Evolutionary conservation across 495 filamentous ascomycete species (phyloP), one percentile per base, ranked within the genome.

Genomic region (Daldinia childiae): DNA sequence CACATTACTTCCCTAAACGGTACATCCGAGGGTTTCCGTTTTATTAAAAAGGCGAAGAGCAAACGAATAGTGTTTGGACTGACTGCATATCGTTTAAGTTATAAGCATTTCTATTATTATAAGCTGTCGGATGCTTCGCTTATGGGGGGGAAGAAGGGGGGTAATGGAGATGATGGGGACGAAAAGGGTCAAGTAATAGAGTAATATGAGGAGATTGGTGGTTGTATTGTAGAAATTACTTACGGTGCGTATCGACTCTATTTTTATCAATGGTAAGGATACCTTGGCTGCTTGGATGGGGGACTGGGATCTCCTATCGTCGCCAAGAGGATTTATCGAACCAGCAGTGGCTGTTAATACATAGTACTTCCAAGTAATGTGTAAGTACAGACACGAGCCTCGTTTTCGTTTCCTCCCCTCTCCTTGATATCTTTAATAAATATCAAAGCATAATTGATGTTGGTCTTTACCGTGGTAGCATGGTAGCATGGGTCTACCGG

Each of bases 181-280:
- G 9, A 6, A 34, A 50, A 62, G 36, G 30, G 54, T 57, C 29
- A 6, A 57, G 32, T 59, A 41, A 57, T 57, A 34, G 1, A 29
- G 27, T 29, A 29, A 29, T 29, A 29, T 32, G 30, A 32, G 9
- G 15, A 36, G 54, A 32, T 36, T 30, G 51, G 27, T 36, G 29
- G 50, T 56, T 39, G 34, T 59, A 21, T 54, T 52, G 24, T 38
- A 69, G 61, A 69, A 69, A 60, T 64, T 70, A 30, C 50, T 30
- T 54, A 58, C 48, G 17, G 38, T 56, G 60, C 51, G 48, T 48
- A 48, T 21, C 26, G 34, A 29, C 52, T 62, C 43, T 58, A 48
- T 62, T 55, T 50, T 55, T 55, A 66, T 55, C 57, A 30, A 39
- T 34, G 3, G 39, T 36, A 21, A 32, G n/a, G 48, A 67, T 71